Evolutionary conservation across 805 yeast species (phyloP), one percentile per base, ranked within the genome.

Genomic region (Yarrowia deformans): DNA sequence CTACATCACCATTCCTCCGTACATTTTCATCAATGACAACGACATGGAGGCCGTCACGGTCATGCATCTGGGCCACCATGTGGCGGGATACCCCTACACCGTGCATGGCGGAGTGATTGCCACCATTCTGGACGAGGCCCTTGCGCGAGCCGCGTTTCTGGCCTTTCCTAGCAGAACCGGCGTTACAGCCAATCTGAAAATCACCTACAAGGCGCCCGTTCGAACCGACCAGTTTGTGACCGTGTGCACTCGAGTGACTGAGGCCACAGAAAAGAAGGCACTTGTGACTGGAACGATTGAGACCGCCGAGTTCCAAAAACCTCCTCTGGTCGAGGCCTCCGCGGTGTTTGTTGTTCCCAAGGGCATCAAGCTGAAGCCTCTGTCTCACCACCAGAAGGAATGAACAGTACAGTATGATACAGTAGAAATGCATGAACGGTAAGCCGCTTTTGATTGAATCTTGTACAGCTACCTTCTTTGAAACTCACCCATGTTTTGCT

Each of bases 71-170:
- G 97, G 98, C 0, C 86, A 88, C 75, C 84, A 84, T 71, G 77
- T 93, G 23, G 88, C 94, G 52, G 98, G 98, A 0, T 93, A 89
- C 76, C 98, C 97, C 1, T 88, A 91, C 0, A 86, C 87, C 67
- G 85, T 94, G 19, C 98, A 95, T 76, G 93, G 94, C 73, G 99
- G 99, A 1, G 83, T 93, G 3, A 78, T 93, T 5, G 87, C 97
- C 0, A 89, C 97, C 2, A 79, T 95, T 32, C 72, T 95, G 40
- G 99, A 94, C 78, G 99, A 95, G 76, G 88, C 89, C 0, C 80
- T 95, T 37, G 91, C 97, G 74, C 83, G 87, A 54, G 90, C 97
- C 74, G 98, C 97, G 16, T 94, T 93, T 76, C 87, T 91, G 3
- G 80, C 84, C 35, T 81, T 94, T 13, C 98, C 98, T 0, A 86